These are phyloP conservation scores for Trichosporon faecale DNA, from an alignment of 1,284 basidiomycete species.

Conservation along the genomic window DNA sequence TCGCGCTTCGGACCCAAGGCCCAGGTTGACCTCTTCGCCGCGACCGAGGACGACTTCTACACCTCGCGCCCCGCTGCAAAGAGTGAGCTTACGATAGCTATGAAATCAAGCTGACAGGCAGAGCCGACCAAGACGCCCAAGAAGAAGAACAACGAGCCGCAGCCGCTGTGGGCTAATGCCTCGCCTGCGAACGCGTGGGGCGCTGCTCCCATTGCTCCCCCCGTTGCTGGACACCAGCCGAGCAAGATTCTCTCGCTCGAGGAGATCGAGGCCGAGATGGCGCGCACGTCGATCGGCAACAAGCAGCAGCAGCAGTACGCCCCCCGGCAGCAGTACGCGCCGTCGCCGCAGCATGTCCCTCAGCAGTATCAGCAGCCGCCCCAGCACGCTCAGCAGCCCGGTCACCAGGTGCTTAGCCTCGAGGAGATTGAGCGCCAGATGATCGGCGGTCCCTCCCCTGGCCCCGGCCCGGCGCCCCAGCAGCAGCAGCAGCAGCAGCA, in stretches of 20 bases:
- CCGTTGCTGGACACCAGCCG: conserved; percentile 20
- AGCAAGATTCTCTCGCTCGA: conserved; percentile 71
- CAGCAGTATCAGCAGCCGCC: conserved; percentile 21
- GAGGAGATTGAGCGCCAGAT: conserved; percentile 54
- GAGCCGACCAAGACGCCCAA: conserved; percentile 13
- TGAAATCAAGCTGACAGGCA: neutral
- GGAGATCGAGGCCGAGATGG: conserved; percentile 91
- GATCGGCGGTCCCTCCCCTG: conserved; percentile 27
- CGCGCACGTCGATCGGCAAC: conserved; percentile 31
- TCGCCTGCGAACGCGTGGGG: conserved; percentile 53
- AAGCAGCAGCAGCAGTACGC: conserved; percentile 15
- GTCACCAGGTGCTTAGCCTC: conserved; percentile 39
- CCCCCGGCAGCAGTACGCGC: neutral
- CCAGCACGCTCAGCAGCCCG: neutral
- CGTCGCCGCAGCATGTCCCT: conserved; percentile 10
- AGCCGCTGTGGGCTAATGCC: conserved; percentile 37
- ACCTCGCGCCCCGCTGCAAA: conserved; percentile 34
- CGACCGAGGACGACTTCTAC: conserved; percentile 52
- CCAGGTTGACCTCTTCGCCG: conserved; percentile 47
- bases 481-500: conserved; percentile 44
- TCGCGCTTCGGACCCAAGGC: conserved; percentile 45
- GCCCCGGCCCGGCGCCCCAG: conserved; percentile 41
- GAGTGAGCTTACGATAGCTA: conserved; percentile 29
- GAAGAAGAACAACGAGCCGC: conserved; percentile 28
- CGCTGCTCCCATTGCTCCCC: conserved; percentile 30